Base-by-base conservation (phyloP, 2,329 filamentous ascomycete species). In the Clarireedia monteithiana region DNA sequence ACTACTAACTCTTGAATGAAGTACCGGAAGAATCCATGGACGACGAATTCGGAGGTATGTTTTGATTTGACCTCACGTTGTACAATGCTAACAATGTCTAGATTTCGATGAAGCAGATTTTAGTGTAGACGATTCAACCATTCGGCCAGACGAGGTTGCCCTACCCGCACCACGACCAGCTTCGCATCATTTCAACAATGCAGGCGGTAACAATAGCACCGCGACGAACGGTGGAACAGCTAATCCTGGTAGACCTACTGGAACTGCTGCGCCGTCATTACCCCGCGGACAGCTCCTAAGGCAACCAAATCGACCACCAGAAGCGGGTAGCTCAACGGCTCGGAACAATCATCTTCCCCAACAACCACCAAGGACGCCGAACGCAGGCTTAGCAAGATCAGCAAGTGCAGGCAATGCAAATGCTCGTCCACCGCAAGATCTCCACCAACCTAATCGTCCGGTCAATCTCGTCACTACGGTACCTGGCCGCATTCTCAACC, bases 101-200 rank as follows among this genome's bases (percentile, higher is more conserved):
- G 82, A 89, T 58, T 86, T 91, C 67, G 87, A 90, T 64, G 86
- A 89, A 70, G 85, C 81, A 51, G 88, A 91, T 68, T 90, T 91
- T 66, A 83, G 80, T 49, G 84, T 87, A 6, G 79, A 88, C 48
- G 68, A 70, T 59, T 79, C 89, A 45, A 63, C 69, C 50, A 85
- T 80, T 20, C 85, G 91, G 65, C 87, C 88, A 4, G 88, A 94
- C 68, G 89, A 92, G 67, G 77, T 92, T n/a, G 72, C 79, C 30
- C 70, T 91, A 12, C 72, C 77, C 6, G 69, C 69, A n/a, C 55
- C 63, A 27, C 40, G 60, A 34, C 53, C 46, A 17, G 44, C 61
- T 34, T 62, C 62, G 17, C 56, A 55, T n/a, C 55, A 63, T 45
- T 62, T 63, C 27, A 64, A 59, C 26, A 53, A 53, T 48, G 24